phyloP scores from a whole-genome alignment of 2,329 filamentous ascomycete genomes.

The Akanthomyces dipterigenus region DNA sequence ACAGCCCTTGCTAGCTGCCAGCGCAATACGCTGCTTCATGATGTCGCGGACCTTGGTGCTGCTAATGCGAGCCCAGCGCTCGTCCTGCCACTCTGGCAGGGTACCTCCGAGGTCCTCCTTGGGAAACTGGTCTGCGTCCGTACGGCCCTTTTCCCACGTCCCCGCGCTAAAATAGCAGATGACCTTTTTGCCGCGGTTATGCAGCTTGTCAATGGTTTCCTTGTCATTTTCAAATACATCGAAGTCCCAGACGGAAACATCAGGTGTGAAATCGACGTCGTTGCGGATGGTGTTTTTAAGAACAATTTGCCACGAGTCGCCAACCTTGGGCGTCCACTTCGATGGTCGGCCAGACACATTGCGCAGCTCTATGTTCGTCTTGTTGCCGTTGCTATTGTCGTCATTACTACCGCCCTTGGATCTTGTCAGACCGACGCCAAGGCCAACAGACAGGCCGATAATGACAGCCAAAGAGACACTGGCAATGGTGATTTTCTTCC shows the following conservation, averaged over 20 bases:
- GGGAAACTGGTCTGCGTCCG: conserved; percentile 50
- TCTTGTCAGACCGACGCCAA: conserved; percentile 47
- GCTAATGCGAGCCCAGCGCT: conserved; percentile 58
- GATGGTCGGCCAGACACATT: conserved; percentile 17
- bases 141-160: conserved; percentile 57
- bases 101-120: conserved; percentile 48
- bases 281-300: conserved; percentile 39
- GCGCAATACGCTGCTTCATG: conserved; percentile 53
- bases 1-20: conserved; percentile 56
- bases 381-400: conserved; percentile 2
- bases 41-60: conserved; percentile 54
- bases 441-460: conserved; percentile 44
- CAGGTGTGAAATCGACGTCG: conserved; percentile 28
- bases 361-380: conserved; percentile 18
- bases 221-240: conserved; percentile 49
- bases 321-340: conserved; percentile 47
- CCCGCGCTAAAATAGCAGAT: conserved; percentile 74
- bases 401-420: conserved; percentile 20
- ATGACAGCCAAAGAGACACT: conserved; percentile 21
- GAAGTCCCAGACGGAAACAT: conserved; percentile 44
- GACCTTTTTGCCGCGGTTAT: conserved; percentile 50
- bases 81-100: conserved; percentile 58
- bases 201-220: conserved; percentile 45
- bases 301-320: conserved; percentile 56
- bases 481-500: conserved; percentile 25